Conservation (phyloP, 495 filamentous ascomycete genomes). For the Penicillium manginii region DNA sequence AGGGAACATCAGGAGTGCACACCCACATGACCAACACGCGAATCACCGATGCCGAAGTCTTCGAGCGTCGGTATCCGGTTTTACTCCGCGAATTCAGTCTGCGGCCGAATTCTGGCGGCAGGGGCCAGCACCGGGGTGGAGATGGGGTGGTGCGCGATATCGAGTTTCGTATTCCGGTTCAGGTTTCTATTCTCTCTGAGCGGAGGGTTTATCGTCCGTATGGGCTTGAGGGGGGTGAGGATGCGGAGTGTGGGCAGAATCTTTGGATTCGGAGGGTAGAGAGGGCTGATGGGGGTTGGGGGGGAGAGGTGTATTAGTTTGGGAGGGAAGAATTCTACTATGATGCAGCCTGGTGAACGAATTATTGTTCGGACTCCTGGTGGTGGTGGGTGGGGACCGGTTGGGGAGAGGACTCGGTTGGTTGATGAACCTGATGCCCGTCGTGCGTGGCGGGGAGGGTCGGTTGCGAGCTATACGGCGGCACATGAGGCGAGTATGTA, state of each 20-base stretch:
- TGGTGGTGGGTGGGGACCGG: constrained; percentile 48
- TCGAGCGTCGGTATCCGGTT: constrained; percentile 88
- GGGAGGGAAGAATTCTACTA: constrained; percentile 84
- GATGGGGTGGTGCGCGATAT: constrained; percentile 45
- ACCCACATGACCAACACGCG: constrained; percentile 96
- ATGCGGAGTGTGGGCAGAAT: constrained; percentile 50
- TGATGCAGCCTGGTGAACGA: constrained; percentile 79
- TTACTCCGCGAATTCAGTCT: constrained; percentile 81
- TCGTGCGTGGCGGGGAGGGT: constrained; percentile 36
- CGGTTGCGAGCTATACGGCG: constrained; percentile 29
- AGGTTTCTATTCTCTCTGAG: constrained; percentile 86
- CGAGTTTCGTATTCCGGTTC: constrained; percentile 58
- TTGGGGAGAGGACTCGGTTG: constrained; percentile 18
- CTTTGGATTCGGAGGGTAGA: constrained; percentile 57
- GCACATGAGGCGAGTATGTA: constrained; percentile 40
- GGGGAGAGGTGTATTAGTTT: constrained; percentile 68
- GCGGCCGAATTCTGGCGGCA: constrained; percentile 66
- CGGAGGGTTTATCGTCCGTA: constrained; percentile 85
- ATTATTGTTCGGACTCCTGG: constrained; percentile 65
- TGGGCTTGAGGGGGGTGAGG: constrained; percentile 80
- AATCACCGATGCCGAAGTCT: constrained; percentile 89
- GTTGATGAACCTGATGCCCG: constrained; percentile 26
- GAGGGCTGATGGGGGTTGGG: constrained; percentile 22
- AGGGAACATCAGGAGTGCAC: constrained; percentile 86
- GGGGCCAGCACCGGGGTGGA: constrained; percentile 40